phyloP scores from a whole-genome alignment of 768 basidiomycete species.

The Phanerodontia chrysosporium region DNA sequence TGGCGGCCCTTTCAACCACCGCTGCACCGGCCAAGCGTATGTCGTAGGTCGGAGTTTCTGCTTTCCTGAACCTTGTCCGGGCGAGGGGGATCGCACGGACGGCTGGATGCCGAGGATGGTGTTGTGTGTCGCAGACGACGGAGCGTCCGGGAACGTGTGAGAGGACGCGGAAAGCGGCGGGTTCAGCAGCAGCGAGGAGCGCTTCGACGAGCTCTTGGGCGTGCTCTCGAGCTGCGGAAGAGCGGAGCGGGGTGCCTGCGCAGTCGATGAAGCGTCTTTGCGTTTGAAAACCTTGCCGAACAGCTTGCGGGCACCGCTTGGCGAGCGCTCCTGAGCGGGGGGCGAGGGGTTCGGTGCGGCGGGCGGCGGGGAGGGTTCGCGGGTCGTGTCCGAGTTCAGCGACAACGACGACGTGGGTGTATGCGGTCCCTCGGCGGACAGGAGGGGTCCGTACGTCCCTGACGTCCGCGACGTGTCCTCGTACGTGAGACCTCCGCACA shows the following conservation, averaged over 20 bases:
- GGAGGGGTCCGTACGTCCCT: not conserved
- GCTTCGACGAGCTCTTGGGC: constrained; percentile 14
- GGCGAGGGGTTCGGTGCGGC: constrained; percentile 14
- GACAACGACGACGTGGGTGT: constrained; percentile 12
- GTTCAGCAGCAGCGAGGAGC: constrained; percentile 14
- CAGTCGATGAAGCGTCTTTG: constrained; percentile 34
- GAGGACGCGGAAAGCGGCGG: constrained; percentile 4
- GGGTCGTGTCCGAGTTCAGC: constrained; percentile 13
- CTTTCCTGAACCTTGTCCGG: constrained; percentile 20
- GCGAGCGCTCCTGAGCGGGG: constrained; percentile 25
- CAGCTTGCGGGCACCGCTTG: constrained; percentile 48
- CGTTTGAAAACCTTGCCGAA: constrained; percentile 73
- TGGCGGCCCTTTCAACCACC: constrained; percentile 65
- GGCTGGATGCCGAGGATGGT: constrained; percentile 69
- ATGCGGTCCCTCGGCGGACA: constrained; percentile 6
- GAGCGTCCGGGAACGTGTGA: constrained; percentile 7
- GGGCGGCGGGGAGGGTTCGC: constrained; percentile 10
- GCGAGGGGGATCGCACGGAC: constrained; percentile 47
- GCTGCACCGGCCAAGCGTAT: constrained; percentile 75
- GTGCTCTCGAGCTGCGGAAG: constrained; percentile 1
- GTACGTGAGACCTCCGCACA: constrained; percentile 40
- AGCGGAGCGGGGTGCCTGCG: constrained; percentile 19
- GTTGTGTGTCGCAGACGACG: constrained; percentile 30
- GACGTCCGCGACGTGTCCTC: constrained; percentile 1
- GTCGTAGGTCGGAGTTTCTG: constrained; percentile 34